Percentiles rank a stretch among this genome's conserved stretches.
These are phyloP conservation scores for Flammula alnicola DNA, from an alignment of 1,284 basidiomycete genomes.

Conservation along the genomic window DNA sequence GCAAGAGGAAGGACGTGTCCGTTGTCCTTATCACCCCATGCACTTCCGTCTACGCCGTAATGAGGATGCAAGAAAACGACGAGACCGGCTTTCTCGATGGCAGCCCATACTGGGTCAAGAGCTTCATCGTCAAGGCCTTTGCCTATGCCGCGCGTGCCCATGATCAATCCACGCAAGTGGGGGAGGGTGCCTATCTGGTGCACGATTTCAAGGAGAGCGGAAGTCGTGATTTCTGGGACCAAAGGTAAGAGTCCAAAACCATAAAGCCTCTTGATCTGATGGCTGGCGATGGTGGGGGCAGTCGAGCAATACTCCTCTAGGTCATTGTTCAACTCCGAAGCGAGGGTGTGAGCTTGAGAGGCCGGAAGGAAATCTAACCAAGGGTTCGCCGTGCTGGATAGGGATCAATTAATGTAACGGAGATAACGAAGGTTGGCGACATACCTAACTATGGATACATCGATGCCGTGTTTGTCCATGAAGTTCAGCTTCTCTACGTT, in stretches of 20 bases:
- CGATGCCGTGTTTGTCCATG: conserved; percentile 79
- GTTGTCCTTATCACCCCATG: conserved; percentile 77
- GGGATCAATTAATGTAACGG: background rate
- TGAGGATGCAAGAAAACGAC: conserved; percentile 85
- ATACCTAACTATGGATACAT: conserved; percentile 70
- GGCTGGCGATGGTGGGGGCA: conserved; percentile 47
- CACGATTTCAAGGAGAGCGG: conserved; percentile 64
- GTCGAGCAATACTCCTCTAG: conserved; percentile 79
- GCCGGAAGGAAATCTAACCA: conserved; percentile 86
- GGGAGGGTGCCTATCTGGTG: conserved; percentile 66
- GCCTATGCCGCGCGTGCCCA: conserved; percentile 81
- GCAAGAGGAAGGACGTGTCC: conserved; percentile 87
- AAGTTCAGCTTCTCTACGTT: conserved; percentile 68
- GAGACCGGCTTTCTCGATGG: conserved; percentile 67
- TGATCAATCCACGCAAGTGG: conserved; percentile 79
- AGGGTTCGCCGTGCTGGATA: conserved; percentile 74
- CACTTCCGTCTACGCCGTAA: conserved; percentile 70
- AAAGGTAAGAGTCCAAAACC: conserved; percentile 87
- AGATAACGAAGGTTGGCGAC: background rate
- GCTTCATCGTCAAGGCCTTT: conserved; percentile 79
- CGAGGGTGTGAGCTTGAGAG: conserved; percentile 67
- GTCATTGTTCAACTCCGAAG: conserved; percentile 73
- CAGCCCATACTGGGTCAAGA: conserved; percentile 80
- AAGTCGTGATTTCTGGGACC: conserved; percentile 62
- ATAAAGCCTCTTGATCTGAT: conserved; percentile 65